Percentiles rank a stretch among this genome's conserved stretches.
Evolutionary conservation across 257 asterid genomes (phyloP).

Genomic region (Solanum sitiens): DNA sequence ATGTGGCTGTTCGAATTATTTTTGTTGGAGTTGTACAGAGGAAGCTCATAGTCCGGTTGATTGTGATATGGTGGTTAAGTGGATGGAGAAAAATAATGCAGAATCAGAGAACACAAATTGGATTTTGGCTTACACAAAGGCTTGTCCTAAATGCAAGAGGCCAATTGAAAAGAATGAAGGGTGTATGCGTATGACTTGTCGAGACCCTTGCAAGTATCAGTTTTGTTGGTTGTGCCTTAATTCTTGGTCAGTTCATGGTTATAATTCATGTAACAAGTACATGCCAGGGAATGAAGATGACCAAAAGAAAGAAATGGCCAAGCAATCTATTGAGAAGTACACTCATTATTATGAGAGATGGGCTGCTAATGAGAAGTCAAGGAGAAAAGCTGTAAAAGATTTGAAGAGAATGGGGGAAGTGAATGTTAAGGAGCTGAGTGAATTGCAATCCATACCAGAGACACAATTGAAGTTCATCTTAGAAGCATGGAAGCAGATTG

Average conservation of each 20-base stretch:
- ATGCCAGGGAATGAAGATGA: background rate
- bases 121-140: conserved; percentile 7
- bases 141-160: conserved; percentile 4
- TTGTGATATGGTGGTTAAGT: conserved; percentile 18
- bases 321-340: conserved; percentile 3
- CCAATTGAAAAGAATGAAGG: conserved; percentile 9
- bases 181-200: conserved; percentile 5
- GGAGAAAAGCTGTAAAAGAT: background rate
- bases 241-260: conserved; percentile 5
- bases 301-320: conserved; percentile 2
- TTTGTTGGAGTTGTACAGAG: conserved; percentile 14
- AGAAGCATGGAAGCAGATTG: conserved; percentile 5
- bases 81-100: conserved; percentile 16
- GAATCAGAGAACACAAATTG: conserved; percentile 16
- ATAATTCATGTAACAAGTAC: conserved; percentile 1
- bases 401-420: conserved; percentile 1
- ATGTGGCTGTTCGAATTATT: conserved; percentile 1
- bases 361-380: conserved; percentile 7
- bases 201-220: conserved; percentile 1
- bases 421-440: conserved; percentile 3
- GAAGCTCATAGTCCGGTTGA: conserved; percentile 25
- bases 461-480: conserved; percentile 2
- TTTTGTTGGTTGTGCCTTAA: conserved; percentile 4
- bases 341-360: conserved; percentile 10
- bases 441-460: background rate